Evolutionary conservation across 805 yeast genomes (phyloP).

Genomic region (Hemisphaericaspora nanyangensis): DNA sequence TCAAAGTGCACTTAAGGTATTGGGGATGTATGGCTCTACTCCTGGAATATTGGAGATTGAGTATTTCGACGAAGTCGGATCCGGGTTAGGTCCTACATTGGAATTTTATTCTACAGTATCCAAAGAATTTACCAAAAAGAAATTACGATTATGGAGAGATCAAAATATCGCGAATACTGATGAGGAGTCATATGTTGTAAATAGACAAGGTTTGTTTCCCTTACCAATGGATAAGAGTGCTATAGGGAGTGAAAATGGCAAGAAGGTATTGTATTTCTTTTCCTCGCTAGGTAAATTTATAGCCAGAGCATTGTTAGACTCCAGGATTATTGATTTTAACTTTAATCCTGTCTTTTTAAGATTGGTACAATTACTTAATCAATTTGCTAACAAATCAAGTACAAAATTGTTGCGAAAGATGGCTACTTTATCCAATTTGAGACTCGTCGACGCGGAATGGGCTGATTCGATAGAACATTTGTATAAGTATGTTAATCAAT

Average conservation of each 20-base stretch:
- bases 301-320: constrained; percentile 83
- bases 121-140: constrained; percentile 58
- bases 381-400: constrained; percentile 2
- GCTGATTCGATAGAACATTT: constrained; percentile 56
- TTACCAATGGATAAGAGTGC: constrained; percentile 43
- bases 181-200: constrained; percentile 34
- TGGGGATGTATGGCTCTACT: constrained; percentile 71
- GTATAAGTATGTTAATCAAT: constrained; percentile 35
- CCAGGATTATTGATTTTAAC: constrained; percentile 79
- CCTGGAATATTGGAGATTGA: constrained; percentile 85
- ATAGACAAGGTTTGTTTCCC: constrained; percentile 67
- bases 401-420: constrained; percentile 16
- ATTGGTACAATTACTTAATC: constrained; percentile 41
- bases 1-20: constrained; percentile 73
- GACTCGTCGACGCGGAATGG: constrained; percentile 53
- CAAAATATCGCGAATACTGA: constrained; percentile 14
- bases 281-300: constrained; percentile 73
- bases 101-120: constrained; percentile 88
- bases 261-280: constrained; percentile 50
- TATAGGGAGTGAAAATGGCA: constrained; percentile 28
- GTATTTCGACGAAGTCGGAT: constrained; percentile 87
- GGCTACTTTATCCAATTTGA: constrained; percentile 36
- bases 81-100: constrained; percentile 93
- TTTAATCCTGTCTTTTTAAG: constrained; percentile 71
- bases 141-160: constrained; percentile 67